Evolutionary conservation across 169 alveolate genomes (phyloP), one percentile per base, ranked within the genome.

Genomic region (Cyclospora cayetanensis): DNA sequence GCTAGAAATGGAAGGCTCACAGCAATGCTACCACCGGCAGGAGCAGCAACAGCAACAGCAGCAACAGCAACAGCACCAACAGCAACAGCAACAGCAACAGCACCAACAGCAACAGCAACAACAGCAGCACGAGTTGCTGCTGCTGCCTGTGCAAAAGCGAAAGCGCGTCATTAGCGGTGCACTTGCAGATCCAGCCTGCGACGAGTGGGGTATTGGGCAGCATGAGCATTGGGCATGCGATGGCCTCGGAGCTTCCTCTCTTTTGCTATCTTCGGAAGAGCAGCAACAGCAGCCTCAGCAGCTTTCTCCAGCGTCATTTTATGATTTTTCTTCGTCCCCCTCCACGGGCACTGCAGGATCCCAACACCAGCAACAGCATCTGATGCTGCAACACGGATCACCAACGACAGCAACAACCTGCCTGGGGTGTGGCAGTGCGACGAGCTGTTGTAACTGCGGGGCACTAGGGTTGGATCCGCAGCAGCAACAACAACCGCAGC

Each of bases 401-500:
- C 43, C 86, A 15, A 27, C 66, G n/a, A n/a, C n/a, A 50, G 35
- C 86, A 76, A 22, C 46, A 76, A 76, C 31, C 55, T 76, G 86
- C 65, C 20, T 42, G 55, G 63, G 31, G 66, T 76, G 86, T 12
- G 86, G 86, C 35, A 43, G 46, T 25, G 86, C 86, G 1, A 2
- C 68, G 34, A 76, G 43, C 68, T 76, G 86, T 43, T 76, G 86
- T 66, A 42, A 43, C 66, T 76, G 86, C 42, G 42, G 86, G 31
- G 41, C 86, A 3, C 34, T 76, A 27, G 86, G 66, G n/a, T 66
- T 76, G 39, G 86, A 76, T 15, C 86, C n/a, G 60, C 83, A 70
- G 12, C 77, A 66, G 43, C 77, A 66, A 53, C 86, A 76, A 66
- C 86, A 43, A 50, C 86, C 41, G 85, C 85, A 74, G n/a, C n/a